Percentiles rank a stretch among this genome's conserved stretches.
phyloP scores from a whole-genome alignment of 768 basidiomycete species.

The Lyophyllum atratum region DNA sequence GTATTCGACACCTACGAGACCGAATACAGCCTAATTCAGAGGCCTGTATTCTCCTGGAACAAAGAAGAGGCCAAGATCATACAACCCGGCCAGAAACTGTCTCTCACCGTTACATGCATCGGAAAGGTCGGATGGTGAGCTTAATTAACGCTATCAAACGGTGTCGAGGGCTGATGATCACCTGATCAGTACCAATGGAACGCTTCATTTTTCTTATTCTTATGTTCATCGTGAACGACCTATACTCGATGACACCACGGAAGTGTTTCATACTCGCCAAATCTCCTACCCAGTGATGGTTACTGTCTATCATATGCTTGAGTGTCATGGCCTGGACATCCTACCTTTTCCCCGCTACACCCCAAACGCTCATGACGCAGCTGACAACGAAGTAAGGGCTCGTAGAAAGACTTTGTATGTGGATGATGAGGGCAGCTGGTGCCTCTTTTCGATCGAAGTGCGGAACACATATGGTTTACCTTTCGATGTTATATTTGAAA shows the following conservation, averaged over 20 bases:
- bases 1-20: slow-evolving; percentile 91
- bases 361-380: slow-evolving; percentile 21
- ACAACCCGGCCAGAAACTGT: slow-evolving; percentile 68
- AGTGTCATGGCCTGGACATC: slow-evolving; percentile 83
- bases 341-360: slow-evolving; percentile 54
- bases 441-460: slow-evolving; percentile 88
- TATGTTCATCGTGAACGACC: slow-evolving; percentile 51
- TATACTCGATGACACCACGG: slow-evolving; percentile 27
- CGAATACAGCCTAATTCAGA: slow-evolving; percentile 75
- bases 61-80: slow-evolving; percentile 52
- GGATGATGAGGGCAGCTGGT: slow-evolving; percentile 67
- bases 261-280: slow-evolving; percentile 83
- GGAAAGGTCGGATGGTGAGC: slow-evolving; percentile 94
- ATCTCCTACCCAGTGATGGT: slow-evolving; percentile 87
- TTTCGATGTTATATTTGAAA: slow-evolving; percentile 83
- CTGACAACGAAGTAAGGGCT: slow-evolving; percentile 22
- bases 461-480: slow-evolving; percentile 89
- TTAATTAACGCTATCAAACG: background rate
- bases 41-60: slow-evolving; percentile 82
- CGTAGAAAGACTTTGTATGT: slow-evolving; percentile 34
- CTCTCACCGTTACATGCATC: slow-evolving; percentile 70
- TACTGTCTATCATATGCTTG: slow-evolving; percentile 94
- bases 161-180: slow-evolving; percentile 14
- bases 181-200: slow-evolving; percentile 69
- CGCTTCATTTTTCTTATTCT: slow-evolving; percentile 84